Conservation (phyloP, 768 basidiomycete species). For the Lactifluus pinguis region DNA sequence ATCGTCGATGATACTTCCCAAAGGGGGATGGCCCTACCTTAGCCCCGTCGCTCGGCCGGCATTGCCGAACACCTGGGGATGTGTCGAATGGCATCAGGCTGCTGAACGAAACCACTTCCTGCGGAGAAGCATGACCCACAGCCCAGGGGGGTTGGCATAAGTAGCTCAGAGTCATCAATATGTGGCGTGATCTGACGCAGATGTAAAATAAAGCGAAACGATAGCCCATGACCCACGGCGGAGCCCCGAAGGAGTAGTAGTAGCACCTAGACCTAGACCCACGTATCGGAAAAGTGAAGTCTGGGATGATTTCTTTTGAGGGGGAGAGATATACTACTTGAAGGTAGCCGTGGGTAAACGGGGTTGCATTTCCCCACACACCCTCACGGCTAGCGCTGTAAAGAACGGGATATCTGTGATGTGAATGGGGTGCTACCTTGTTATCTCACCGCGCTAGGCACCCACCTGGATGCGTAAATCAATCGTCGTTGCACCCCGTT, state of each 20-base stretch:
- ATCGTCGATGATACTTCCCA: not conserved
- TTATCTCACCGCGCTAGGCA: not conserved
- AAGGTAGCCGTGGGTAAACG: not conserved
- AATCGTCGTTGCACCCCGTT: not conserved
- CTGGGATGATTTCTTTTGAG: not conserved
- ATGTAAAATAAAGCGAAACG: not conserved
- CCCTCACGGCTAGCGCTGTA: not conserved
- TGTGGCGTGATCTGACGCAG: slow-evolving; percentile 7
- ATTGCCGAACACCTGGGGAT: not conserved
- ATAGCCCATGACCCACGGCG: slow-evolving; percentile 1
- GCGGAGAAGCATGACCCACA: not conserved
- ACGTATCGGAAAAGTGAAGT: not conserved
- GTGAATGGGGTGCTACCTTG: not conserved
- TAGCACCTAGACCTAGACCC: not conserved
- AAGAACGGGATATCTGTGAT: not conserved
- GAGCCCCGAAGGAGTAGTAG: not conserved
- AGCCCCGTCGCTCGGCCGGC: not conserved
- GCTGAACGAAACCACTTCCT: not conserved
- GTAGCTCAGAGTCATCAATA: slow-evolving; percentile 5
- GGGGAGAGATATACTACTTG: not conserved
- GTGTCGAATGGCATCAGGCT: not conserved
- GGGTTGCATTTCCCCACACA: not conserved
- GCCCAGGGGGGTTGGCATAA: not conserved
- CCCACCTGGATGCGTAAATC: not conserved
- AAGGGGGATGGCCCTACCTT: not conserved